Evolutionary conservation across 139 green algal species (phyloP), one percentile per base, ranked within the genome.

Genomic region (Closterium sp.): DNA sequence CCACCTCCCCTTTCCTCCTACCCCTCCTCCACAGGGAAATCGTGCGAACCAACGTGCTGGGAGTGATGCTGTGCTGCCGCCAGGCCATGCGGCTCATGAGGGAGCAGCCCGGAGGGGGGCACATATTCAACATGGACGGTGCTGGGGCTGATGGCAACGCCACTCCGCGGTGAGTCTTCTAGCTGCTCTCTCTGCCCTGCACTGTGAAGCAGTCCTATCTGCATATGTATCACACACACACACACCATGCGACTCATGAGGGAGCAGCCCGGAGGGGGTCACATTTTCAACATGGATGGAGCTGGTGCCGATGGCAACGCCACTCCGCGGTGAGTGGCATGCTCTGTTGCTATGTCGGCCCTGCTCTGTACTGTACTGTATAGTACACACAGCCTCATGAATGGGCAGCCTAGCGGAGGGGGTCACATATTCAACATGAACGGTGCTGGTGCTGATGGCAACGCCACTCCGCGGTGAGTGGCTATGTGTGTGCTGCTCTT

Each of bases 371-470:
- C n/a, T n/a, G n/a, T n/a, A n/a, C 99, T 91, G 96, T 99, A 32
- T 98, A n/a, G n/a, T n/a, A n/a, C n/a, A n/a, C n/a, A n/a, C n/a
- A n/a, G 95, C 0, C 86, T 97, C 42, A 99, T 99, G 97, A 86
- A 92, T 34, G 90, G 96, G n/a, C 97, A 99, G 94, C 34, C 92
- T n/a, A n/a, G n/a, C n/a, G 92, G 89, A 10, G 96, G 96, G 5
- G 97, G 97, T 9, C 97, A 99, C 91, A 96, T 99, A 32, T 98
- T 98, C 94, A 97, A 98, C 95, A 99, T 99, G 98, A 97, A 98
- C 86, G 97, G 97, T 1, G 97, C 96, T 28, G 96, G 96, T 21
- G 89, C 91, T 31, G 94, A 95, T n/a, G 94, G 94, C 1, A 94
- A 85, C 21, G 45, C 94, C 85, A 70, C n/a, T n/a, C n/a, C n/a